Conservation (phyloP, 1,139 yeast species). For the Taiozyma sp. region DNA sequence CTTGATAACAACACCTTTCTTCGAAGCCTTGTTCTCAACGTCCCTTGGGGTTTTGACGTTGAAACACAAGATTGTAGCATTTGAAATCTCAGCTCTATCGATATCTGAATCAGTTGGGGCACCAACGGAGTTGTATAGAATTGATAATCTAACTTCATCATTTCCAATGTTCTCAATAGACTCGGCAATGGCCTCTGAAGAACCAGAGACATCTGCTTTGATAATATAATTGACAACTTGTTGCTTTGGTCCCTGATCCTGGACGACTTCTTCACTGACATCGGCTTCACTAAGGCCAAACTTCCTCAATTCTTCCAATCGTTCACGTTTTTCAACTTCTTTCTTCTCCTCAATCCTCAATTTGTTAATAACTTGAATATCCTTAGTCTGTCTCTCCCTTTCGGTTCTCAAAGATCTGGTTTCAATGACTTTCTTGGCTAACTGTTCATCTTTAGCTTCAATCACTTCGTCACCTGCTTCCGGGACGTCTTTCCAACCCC, state of each 20-base stretch:
- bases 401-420: slow-evolving; percentile 56
- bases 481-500: slow-evolving; percentile 95
- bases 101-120: slow-evolving; percentile 80
- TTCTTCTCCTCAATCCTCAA: slow-evolving; percentile 36
- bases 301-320: slow-evolving; percentile 48
- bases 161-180: slow-evolving; percentile 81
- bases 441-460: slow-evolving; percentile 68
- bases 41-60: slow-evolving; percentile 69
- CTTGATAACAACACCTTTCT: slow-evolving; percentile 52
- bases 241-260: slow-evolving; percentile 23
- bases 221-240: slow-evolving; percentile 59
- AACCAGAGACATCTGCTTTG: slow-evolving; percentile 84
- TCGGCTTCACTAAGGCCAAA: slow-evolving; percentile 49
- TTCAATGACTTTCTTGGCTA: slow-evolving; percentile 70
- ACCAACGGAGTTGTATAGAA: slow-evolving; percentile 78
- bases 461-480: slow-evolving; percentile 85
- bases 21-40: slow-evolving; percentile 55
- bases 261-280: slow-evolving; percentile 22
- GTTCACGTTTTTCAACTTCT: slow-evolving; percentile 43
- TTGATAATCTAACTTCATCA: slow-evolving; percentile 68
- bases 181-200: slow-evolving; percentile 64
- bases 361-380: slow-evolving; percentile 68
- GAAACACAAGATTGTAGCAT: slow-evolving; percentile 74
- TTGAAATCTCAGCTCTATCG: slow-evolving; percentile 73
- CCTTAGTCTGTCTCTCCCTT: slow-evolving; percentile 57